phyloP scores from a whole-genome alignment of 495 filamentous ascomycete species.

The Trichoderma virens region DNA sequence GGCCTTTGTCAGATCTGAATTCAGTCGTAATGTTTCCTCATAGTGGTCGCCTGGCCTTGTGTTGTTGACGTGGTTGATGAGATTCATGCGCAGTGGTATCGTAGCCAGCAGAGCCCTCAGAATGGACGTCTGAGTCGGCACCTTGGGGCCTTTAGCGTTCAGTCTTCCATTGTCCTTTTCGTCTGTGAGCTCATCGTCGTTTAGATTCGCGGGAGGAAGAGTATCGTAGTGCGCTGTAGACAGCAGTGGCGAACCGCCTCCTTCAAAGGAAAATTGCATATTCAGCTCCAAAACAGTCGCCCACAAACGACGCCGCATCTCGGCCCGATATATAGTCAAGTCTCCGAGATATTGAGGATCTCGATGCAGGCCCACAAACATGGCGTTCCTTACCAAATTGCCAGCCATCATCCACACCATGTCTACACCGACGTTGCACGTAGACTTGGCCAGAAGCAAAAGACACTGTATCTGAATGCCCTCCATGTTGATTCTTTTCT shows the following conservation, averaged over 20 bases:
- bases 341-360: conserved; percentile 41
- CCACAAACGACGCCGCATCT: conserved; percentile 65
- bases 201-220: conserved; percentile 44
- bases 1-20: conserved; percentile 26
- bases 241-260: conserved; percentile 51
- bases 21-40: conserved; percentile 30
- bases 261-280: conserved; percentile 51
- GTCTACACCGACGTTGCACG: conserved; percentile 46
- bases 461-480: conserved; percentile 54
- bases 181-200: conserved; percentile 35
- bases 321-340: conserved; percentile 42
- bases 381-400: conserved; percentile 47
- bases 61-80: conserved; percentile 30
- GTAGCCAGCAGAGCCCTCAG: conserved; percentile 29
- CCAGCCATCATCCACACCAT: conserved; percentile 53
- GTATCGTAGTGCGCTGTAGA: conserved; percentile 51
- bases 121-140: conserved; percentile 33
- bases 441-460: conserved; percentile 50
- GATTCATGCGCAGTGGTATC: conserved; percentile 27
- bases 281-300: conserved; percentile 56
- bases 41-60: conserved; percentile 23
- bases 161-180: conserved; percentile 6
- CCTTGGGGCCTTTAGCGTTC: conserved; percentile 12
- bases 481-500: conserved; percentile 46
- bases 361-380: conserved; percentile 55